Evolutionary conservation across 768 basidiomycete genomes (phyloP), one percentile per base, ranked within the genome.

Genomic region (Lyophyllum atratum): DNA sequence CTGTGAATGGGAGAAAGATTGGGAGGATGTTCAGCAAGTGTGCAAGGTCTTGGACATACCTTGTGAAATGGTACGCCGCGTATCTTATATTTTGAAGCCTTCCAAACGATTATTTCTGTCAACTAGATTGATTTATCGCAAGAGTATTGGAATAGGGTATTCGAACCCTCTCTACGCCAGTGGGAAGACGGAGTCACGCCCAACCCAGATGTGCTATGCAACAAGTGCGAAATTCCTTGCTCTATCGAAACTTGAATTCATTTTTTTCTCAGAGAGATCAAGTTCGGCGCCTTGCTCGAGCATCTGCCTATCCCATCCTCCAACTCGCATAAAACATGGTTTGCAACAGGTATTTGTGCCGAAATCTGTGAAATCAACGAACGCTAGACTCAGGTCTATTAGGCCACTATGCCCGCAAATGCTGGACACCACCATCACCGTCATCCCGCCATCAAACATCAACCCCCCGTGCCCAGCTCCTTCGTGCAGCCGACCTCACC

Each of bases 1-100:
- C 3, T 98, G 95, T 64, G 92, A 95, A 70, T 98, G 95, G 95
- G 89, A 98, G 72, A 89, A 86, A 57, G 95, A 98, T 65, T 97
- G 91, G 90, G 84, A 89, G 58, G 93, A 96, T 68, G 95, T 97
- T 1, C 87, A 87, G 64, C 74, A 77, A 17, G 91, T 97, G 12
- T 94, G 93, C 67, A 81, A 74, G 49, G 75, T 82, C 63, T 80
- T 89, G 22, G 90, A 82, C 55, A 82, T 94, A 34, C 86, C 90
- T n/a, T 87, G 85, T 62, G 72, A 78, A 63, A 78, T 94, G 83
- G 93, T 93, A 57, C 49, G 78, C 65, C 9, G 9, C 42, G 22
- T 14, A 49, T 19, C 7, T 33, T 14, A 19, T 19, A 37, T 43
- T 31, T 19, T 19, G 29, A 43, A 49, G 31, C 48, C 59, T 9